Evolutionary conservation across 1,284 basidiomycete genomes (phyloP).

Genomic region (Erythrobasidium hasegawianum): DNA sequence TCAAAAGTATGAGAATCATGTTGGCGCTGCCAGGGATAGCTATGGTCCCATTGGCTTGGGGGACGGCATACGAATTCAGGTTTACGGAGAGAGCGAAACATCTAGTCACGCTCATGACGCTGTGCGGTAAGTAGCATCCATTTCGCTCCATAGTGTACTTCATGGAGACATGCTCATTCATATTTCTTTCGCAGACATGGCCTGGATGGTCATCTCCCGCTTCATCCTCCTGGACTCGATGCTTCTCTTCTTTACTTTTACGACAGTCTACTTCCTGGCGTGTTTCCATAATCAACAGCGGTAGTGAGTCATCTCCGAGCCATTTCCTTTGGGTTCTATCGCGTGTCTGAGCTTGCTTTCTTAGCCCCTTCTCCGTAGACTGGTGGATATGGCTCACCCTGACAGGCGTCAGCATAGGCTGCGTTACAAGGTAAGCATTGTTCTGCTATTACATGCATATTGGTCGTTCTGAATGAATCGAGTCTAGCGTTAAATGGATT

Average conservation of each 20-base stretch:
- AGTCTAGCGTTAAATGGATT: slow-evolving; percentile 97
- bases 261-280: slow-evolving; percentile 87
- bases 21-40: slow-evolving; percentile 89
- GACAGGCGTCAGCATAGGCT: slow-evolving; percentile 89
- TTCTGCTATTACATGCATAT: too few relatives aligned
- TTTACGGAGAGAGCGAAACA: slow-evolving; percentile 88
- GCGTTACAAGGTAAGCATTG: slow-evolving; percentile 77
- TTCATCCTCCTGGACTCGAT: slow-evolving; percentile 98
- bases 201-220: slow-evolving; percentile 91
- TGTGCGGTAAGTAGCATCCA: slow-evolving; percentile 64
- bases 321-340: too few relatives aligned
- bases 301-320: too few relatives aligned
- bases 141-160: too few relatives aligned
- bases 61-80: slow-evolving; percentile 89
- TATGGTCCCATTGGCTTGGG: slow-evolving; percentile 97
- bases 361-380: slow-evolving; percentile 82
- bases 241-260: slow-evolving; percentile 96
- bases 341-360: too few relatives aligned
- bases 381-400: slow-evolving; percentile 95
- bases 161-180: too few relatives aligned
- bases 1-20: slow-evolving; percentile 90
- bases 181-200: too few relatives aligned
- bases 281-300: slow-evolving; percentile 97
- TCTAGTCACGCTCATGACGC: slow-evolving; percentile 87
- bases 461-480: too few relatives aligned